Percentiles rank a stretch among this genome's conserved stretches.
phyloP scores from a whole-genome alignment of 768 basidiomycete genomes.

The Boletus barrowsii region DNA sequence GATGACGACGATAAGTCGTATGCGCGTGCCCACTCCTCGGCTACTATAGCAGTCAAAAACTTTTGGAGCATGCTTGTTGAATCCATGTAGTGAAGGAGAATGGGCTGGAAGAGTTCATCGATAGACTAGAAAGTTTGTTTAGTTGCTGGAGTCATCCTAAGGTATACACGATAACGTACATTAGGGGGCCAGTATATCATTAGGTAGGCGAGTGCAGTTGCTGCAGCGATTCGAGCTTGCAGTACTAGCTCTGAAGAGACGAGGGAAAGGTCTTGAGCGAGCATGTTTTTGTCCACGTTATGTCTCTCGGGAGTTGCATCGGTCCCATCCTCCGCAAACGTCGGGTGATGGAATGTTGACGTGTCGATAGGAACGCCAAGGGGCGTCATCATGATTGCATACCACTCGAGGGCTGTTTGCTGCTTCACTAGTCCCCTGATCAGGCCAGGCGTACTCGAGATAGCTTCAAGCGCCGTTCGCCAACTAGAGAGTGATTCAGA shows the following conservation, averaged over 20 bases:
- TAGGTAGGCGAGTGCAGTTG: constrained; percentile 71
- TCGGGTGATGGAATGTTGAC: constrained; percentile 63
- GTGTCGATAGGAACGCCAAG: constrained; percentile 76
- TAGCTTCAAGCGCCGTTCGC: constrained; percentile 61
- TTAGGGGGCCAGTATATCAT: constrained; percentile 64
- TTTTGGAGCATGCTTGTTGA: constrained; percentile 92
- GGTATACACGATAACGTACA: constrained; percentile 33
- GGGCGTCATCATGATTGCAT: constrained; percentile 84
- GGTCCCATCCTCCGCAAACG: constrained; percentile 44
- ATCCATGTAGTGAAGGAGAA: constrained; percentile 74
- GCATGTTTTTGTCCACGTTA: constrained; percentile 96
- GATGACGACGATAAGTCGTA: constrained; percentile 38
- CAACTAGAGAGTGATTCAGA: constrained; percentile 70
- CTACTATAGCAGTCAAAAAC: constrained; percentile 76
- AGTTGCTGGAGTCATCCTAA: not conserved
- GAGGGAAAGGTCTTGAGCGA: constrained; percentile 84
- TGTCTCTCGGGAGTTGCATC: constrained; percentile 60
- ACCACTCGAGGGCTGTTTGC: constrained; percentile 76
- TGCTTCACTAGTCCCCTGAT: constrained; percentile 55
- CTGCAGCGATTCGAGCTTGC: constrained; percentile 74
- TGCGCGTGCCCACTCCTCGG: constrained; percentile 87
- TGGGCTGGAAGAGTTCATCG: constrained; percentile 70
- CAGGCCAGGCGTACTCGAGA: constrained; percentile 44
- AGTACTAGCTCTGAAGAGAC: constrained; percentile 73
- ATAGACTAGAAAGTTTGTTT: constrained; percentile 33